Evolutionary conservation across 2,329 filamentous ascomycete genomes (phyloP).

Genomic region (Akanthomyces uredinophilus): DNA sequence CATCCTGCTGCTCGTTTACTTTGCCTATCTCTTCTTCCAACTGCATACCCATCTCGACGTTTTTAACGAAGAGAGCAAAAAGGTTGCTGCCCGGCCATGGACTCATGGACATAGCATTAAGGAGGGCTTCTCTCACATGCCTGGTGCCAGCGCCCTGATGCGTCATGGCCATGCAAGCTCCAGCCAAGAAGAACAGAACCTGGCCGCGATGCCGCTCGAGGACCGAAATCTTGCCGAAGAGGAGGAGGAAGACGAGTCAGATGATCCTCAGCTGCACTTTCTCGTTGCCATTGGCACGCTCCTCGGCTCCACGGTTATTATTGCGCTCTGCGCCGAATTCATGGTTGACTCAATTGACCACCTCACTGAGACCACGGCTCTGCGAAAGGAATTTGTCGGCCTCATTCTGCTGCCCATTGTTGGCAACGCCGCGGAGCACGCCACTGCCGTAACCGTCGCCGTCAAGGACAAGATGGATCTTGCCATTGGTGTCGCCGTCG

Average conservation of each 20-base stretch:
- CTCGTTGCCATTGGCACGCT: slow-evolving; percentile 68
- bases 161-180: slow-evolving; percentile 27
- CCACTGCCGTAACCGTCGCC: slow-evolving; percentile 73
- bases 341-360: slow-evolving; percentile 68
- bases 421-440: slow-evolving; percentile 79
- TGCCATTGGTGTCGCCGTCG: slow-evolving; percentile 74
- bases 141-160: slow-evolving; percentile 28
- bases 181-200: slow-evolving; percentile 35
- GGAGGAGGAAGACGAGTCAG: slow-evolving; percentile 63
- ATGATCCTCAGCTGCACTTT: slow-evolving; percentile 70
- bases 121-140: slow-evolving; percentile 36
- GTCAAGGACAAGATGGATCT: slow-evolving; percentile 84
- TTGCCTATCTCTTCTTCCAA: slow-evolving; percentile 82
- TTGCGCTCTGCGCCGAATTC: slow-evolving; percentile 77
- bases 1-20: slow-evolving; percentile 80
- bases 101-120: slow-evolving; percentile 31
- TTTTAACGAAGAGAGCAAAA: slow-evolving; percentile 75
- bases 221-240: slow-evolving; percentile 30
- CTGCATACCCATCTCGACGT: slow-evolving; percentile 76
- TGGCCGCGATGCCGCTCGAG: slow-evolving; percentile 42
- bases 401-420: slow-evolving; percentile 77
- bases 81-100: slow-evolving; percentile 59
- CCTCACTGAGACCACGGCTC: slow-evolving; percentile 53
- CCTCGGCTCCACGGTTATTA: slow-evolving; percentile 66
- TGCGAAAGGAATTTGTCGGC: slow-evolving; percentile 72